Evolutionary conservation across 805 yeast genomes (phyloP), one percentile per base, ranked within the genome.

Genomic region (Ogataea pignaliae): DNA sequence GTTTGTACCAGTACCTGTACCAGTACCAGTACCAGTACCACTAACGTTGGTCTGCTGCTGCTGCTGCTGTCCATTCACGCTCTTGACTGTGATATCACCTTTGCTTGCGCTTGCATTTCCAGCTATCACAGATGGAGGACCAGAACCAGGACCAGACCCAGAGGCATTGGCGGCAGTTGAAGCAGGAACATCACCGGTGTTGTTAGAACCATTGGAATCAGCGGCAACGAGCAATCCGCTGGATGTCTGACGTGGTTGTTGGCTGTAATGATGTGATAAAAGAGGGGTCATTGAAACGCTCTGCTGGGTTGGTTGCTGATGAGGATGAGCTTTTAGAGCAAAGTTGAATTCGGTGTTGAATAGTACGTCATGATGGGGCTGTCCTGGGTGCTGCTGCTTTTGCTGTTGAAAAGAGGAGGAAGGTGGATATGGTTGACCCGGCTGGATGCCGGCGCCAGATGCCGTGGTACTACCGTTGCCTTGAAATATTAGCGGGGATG

Each of bases 291-390:
- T 13, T 16, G 6, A 32, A 10, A 6, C 11, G 16, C 16, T 36
- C 32, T 18, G n/a, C n/a, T 33, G 37, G 33, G 26, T 36, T 11
- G 46, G 40, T 45, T 3, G 29, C 18, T 16, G 35, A 31, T 3
- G 14, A 14, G 5, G 13, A 12, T 26, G 29, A 13, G 10, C 29
- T 12, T 6, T 30, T 30, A n/a, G 14, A 4, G 47, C 53, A 36
- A 61, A 50, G 33, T 52, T 57, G 44, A 61, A 61, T 33, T 55
- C 61, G 43, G 58, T 56, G 40, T 60, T 60, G 42, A 61, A 61
- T 15, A 60, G 42, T 11, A 51, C 60, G 33, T 48, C 45, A 29
- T 12, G 33, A 42, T 51, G 31, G 39, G 29, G 28, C 34, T 15
- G 29, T 31, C 29, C 33, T 12, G 34, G 42, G 17, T 36, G 29